Base-by-base conservation (phyloP, 2,329 filamentous ascomycete genomes). In the Elsinoe fawcettii region DNA sequence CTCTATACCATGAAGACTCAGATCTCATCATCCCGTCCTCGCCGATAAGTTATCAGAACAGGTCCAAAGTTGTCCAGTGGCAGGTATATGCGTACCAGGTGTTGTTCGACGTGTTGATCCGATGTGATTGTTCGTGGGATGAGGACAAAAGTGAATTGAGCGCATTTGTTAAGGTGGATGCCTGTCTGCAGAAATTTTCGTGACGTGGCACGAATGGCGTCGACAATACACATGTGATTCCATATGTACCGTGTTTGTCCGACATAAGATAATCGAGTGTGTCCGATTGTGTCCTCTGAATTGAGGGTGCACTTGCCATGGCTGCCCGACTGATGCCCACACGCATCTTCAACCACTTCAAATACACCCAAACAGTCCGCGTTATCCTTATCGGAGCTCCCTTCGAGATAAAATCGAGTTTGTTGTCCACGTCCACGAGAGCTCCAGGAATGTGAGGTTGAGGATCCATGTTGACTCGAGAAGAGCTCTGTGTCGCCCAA, bases 21-120 rank as follows among this genome's bases (percentile, higher is more conserved):
- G 18, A 16, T 18, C 32, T 41, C 18, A 22, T 51, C n/a, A 32
- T 37, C 18, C 11, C 11, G 47, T 18, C 9, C 14, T 25, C 47
- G 41, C 16, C 18, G 22, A 20, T 34, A 23, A 22, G 32, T 57
- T 47, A 47, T 49, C 49, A 56, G 25, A 54, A 37, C n/a, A 55
- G 30, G 39, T 44, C n/a, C 22, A 39, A 51, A 22, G 16, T 18
- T 36, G 37, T 41, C 36, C 34, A 37, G 34, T 6, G 14, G 11
- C 14, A n/a, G 34, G 11, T 37, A n/a, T 30, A 30, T 30, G 34
- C 34, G 14, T 37, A 37, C 34, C 34, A 37, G 11, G 9, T n/a
- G 14, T 12, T 3, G 6, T n/a, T 37, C 11, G 34, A 37, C 9
- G 9, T 37, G 34, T 37, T n/a, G 34, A 12, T 5, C 16, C 20